Evolutionary conservation across 352 stramenopile species (phyloP).

Genomic region (Pythium phragmitis): DNA sequence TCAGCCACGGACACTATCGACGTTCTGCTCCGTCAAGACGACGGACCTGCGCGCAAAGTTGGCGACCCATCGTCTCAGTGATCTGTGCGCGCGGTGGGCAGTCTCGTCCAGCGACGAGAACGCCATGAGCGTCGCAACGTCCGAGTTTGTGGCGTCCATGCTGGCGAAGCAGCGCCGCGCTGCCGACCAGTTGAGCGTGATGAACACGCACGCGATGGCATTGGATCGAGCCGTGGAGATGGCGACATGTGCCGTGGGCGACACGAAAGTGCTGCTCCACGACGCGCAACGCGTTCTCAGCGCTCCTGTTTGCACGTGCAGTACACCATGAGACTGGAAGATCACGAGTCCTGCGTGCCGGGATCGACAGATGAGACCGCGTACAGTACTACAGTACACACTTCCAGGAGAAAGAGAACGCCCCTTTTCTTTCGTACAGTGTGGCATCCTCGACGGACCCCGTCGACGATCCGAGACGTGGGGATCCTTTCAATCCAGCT

Average conservation of each 20-base stretch:
- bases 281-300: slow-evolving; percentile 12
- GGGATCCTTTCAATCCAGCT: too few relatives aligned
- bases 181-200: background rate
- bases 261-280: slow-evolving; percentile 2
- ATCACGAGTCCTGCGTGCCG: too few relatives aligned
- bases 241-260: slow-evolving; percentile 6
- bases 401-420: too few relatives aligned
- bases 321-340: too few relatives aligned
- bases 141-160: slow-evolving; percentile 17
- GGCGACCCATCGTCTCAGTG: slow-evolving; percentile 15
- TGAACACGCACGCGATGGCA: slow-evolving; percentile 4
- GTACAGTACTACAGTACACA: too few relatives aligned
- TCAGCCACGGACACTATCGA: slow-evolving; percentile 9
- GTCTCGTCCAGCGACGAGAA: background rate
- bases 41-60: slow-evolving; percentile 19
- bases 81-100: slow-evolving; percentile 20
- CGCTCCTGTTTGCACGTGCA: background rate
- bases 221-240: slow-evolving; percentile 20
- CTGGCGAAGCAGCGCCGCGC: background rate
- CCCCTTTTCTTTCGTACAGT: too few relatives aligned
- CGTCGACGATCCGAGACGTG: too few relatives aligned
- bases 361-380: too few relatives aligned
- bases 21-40: slow-evolving; percentile 23
- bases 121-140: slow-evolving; percentile 4
- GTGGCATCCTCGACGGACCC: too few relatives aligned